These are phyloP conservation scores for Nidularia sp. DNA, from an alignment of 768 basidiomycete species.

Conservation along the genomic window DNA sequence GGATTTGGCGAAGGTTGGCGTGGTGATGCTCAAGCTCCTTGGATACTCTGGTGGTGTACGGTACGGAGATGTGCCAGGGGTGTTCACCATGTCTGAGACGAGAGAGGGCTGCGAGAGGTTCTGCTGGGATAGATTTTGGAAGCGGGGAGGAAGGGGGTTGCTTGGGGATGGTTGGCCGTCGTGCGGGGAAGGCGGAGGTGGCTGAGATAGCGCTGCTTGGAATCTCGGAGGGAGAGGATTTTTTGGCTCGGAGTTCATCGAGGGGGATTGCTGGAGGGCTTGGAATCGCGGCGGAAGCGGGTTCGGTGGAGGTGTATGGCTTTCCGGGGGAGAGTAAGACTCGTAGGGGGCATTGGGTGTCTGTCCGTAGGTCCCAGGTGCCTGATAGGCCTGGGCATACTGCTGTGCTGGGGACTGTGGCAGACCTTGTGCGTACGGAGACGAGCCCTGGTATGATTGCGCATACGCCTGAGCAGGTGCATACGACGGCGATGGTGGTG, in stretches of 20 bases:
- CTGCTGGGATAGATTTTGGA: constrained; percentile 12
- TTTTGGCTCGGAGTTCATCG: constrained; percentile 6
- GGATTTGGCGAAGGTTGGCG: constrained; percentile 8
- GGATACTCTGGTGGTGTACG: constrained; percentile 48
- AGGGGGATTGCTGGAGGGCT: constrained; percentile 11
- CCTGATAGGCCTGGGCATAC: constrained; percentile 15
- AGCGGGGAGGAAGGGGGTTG: constrained; percentile 18
- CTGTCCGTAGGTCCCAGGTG: constrained; percentile 6
- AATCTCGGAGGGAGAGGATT: constrained; percentile 18
- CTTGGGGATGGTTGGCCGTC: constrained; percentile 8
- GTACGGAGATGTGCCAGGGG: constrained; percentile 20
- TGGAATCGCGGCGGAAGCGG: constrained; percentile 19
- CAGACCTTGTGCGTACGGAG: neutral
- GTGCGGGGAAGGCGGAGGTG: constrained; percentile 7
- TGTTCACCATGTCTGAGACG: constrained; percentile 2
- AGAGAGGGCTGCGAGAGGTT: constrained; percentile 3
- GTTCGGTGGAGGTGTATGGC: constrained; percentile 4
- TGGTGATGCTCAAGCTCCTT: constrained; percentile 17
- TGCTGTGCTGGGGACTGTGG: constrained; percentile 10
- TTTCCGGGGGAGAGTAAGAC: neutral
- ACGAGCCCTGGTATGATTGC: constrained; percentile 9
- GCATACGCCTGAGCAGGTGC: constrained; percentile 14
- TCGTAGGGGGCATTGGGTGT: neutral
- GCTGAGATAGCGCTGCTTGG: constrained; percentile 10
- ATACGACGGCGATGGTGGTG: constrained; percentile 4